These are phyloP conservation scores for Daldinia eschscholtzii DNA, from an alignment of 2,329 filamentous ascomycete genomes.

Conservation along the genomic window DNA sequence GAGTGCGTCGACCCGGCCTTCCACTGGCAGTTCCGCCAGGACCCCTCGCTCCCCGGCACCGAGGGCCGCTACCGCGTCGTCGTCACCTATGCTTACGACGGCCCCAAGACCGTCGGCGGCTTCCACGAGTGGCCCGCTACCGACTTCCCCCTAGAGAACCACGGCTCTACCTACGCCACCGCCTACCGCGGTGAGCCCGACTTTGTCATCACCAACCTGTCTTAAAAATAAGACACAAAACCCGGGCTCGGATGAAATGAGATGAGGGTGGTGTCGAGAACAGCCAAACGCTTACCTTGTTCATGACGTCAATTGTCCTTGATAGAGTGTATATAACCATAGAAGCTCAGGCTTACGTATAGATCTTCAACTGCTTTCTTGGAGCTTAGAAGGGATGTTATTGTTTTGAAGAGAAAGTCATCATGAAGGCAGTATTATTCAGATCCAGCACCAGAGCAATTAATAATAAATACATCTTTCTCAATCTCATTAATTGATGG, in stretches of 20 bases:
- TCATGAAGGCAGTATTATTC: background rate
- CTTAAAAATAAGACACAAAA: constrained; percentile 7
- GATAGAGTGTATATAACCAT: constrained; percentile 4
- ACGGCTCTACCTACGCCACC: constrained; percentile 39
- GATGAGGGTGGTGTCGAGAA: background rate
- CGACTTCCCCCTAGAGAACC: constrained; percentile 40
- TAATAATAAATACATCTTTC: background rate
- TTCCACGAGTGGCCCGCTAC: constrained; percentile 47
- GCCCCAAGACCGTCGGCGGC: constrained; percentile 29
- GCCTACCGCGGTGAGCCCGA: constrained; percentile 44
- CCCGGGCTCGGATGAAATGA: background rate
- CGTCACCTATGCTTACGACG: constrained; percentile 41
- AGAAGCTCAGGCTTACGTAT: constrained; percentile 6
- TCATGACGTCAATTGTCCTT: background rate
- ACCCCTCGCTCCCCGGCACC: constrained; percentile 44
- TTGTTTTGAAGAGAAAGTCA: background rate
- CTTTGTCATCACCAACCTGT: constrained; percentile 42
- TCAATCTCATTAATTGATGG: background rate
- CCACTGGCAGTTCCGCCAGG: constrained; percentile 48
- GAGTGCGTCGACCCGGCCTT: constrained; percentile 44
- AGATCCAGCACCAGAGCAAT: background rate
- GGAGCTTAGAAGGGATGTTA: background rate
- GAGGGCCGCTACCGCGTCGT: constrained; percentile 47
- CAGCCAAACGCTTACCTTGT: background rate
- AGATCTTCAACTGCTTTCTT: constrained; percentile 14